phyloP scores from a whole-genome alignment of 352 stramenopile species.

The Aphanomyces invadans region DNA sequence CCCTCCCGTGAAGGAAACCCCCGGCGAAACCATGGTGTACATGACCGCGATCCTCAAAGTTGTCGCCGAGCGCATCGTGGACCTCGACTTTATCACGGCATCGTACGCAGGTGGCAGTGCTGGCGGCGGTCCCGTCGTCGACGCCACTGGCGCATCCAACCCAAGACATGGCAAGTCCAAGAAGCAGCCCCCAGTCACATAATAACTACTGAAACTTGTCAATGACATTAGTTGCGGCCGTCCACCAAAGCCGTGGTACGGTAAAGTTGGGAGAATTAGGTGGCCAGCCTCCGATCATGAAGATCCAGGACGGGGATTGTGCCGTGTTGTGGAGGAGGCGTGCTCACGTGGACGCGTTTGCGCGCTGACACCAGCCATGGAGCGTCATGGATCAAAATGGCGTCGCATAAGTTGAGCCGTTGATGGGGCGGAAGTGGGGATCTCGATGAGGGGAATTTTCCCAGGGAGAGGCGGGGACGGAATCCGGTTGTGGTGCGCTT shows the following conservation, averaged over 20 bases:
- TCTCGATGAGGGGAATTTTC: too few relatives aligned
- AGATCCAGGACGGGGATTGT: too few relatives aligned
- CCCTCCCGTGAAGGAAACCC: conserved; percentile 55
- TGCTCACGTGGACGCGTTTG: too few relatives aligned
- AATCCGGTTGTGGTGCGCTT: neutral
- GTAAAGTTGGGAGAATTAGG: too few relatives aligned
- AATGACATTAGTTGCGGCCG: neutral
- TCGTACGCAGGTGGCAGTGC: neutral
- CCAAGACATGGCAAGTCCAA: neutral
- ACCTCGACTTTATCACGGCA: conserved; percentile 73
- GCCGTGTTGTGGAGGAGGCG: too few relatives aligned
- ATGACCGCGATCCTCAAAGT: conserved; percentile 70
- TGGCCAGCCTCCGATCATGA: too few relatives aligned
- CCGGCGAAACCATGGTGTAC: conserved; percentile 67
- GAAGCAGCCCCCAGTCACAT: neutral
- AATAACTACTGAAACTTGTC: neutral
- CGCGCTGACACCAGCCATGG: too few relatives aligned
- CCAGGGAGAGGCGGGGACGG: neutral
- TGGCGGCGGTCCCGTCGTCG: neutral
- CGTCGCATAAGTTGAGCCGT: too few relatives aligned
- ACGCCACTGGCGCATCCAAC: neutral
- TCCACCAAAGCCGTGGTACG: too few relatives aligned
- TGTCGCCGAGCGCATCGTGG: conserved; percentile 68
- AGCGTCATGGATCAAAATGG: too few relatives aligned
- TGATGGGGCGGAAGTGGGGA: too few relatives aligned